Evolutionary conservation across 225 moss, liverwort and hornwort species (phyloP), one percentile per base, ranked within the genome.

Genomic region (Polytrichum commune): DNA sequence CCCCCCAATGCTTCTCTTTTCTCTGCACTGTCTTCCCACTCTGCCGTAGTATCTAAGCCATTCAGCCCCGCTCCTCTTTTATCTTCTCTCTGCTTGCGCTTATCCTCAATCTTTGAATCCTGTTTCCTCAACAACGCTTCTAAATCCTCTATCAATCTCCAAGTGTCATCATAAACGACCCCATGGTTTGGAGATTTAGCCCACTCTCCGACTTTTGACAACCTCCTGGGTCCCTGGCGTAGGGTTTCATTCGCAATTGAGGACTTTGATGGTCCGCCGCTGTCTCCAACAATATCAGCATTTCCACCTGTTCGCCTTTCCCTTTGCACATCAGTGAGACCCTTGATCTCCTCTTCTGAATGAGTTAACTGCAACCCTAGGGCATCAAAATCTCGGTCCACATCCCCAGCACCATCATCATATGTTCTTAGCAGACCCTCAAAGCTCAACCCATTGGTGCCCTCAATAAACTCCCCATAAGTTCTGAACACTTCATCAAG

Each of bases 381-480:
- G 28, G 91, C 97, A 64, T 91, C 94, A 55, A 97, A 97, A 74
- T 97, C 97, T 69, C 94, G 86, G 70, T 98, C 97, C 60, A 99
- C 95, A 65, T 99, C 93, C 55, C 98, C 98, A 58, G 98, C 98
- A 67, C 98, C 98, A 69, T 95, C 98, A 70, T 95, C 98, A 54
- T 99, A 99, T 6, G 98, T 93, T 25, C 93, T 84, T 71, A 95
- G 38, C 57, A 95, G 81, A 65, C 98, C 98, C 27, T 93, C 86
- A 55, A 95, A 91, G 81, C 95, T 93, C 81, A 99, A 79, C 6
- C 98, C 98, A 78, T 78, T 91, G 35, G 56, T 79, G 33, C 89
- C 95, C 54, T 95, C 91, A 65, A 95, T 99, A 70, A 90, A 99
- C 61, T 89, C 88, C 20, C 95, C 93, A 53, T 95, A 99, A 18